Evolutionary conservation across 2,329 filamentous ascomycete genomes (phyloP).

Genomic region (Epichloe amarillans): DNA sequence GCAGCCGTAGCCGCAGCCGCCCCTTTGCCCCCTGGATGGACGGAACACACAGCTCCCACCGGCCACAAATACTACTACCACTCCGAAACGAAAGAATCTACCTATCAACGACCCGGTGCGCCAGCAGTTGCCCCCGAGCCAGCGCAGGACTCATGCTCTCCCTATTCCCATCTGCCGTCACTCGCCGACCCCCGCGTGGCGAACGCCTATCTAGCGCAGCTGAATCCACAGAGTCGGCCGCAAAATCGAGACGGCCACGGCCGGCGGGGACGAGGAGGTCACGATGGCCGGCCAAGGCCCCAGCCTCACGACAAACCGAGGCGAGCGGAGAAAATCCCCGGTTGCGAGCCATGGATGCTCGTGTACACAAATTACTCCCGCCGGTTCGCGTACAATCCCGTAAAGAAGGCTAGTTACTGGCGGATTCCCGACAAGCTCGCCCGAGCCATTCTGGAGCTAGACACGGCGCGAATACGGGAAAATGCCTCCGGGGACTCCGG

Average conservation of each 20-base stretch:
- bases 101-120: slow-evolving; percentile 61
- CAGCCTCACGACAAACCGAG: slow-evolving; percentile 70
- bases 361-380: slow-evolving; percentile 87
- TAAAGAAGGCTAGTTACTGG: slow-evolving; percentile 86
- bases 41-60: slow-evolving; percentile 80
- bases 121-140: slow-evolving; percentile 13
- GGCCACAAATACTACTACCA: slow-evolving; percentile 88
- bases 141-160: slow-evolving; percentile 16
- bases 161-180: slow-evolving; percentile 18
- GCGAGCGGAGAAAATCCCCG: slow-evolving; percentile 65
- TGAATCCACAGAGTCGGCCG: slow-evolving; percentile 28
- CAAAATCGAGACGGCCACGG: slow-evolving; percentile 19
- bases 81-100: slow-evolving; percentile 67
- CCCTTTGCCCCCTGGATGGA: slow-evolving; percentile 70
- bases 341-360: slow-evolving; percentile 74
- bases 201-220: slow-evolving; percentile 47
- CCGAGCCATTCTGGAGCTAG: slow-evolving; percentile 59
- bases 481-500: slow-evolving; percentile 29
- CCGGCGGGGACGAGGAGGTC: slow-evolving; percentile 27
- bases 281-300: slow-evolving; percentile 47
- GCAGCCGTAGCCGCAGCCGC: slow-evolving; percentile 22
- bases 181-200: slow-evolving; percentile 43
- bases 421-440: slow-evolving; percentile 81
- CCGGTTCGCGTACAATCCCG: slow-evolving; percentile 79
- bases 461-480: slow-evolving; percentile 55